Conservation (phyloP, 1,284 basidiomycete genomes). For the Ustilago nuda region DNA sequence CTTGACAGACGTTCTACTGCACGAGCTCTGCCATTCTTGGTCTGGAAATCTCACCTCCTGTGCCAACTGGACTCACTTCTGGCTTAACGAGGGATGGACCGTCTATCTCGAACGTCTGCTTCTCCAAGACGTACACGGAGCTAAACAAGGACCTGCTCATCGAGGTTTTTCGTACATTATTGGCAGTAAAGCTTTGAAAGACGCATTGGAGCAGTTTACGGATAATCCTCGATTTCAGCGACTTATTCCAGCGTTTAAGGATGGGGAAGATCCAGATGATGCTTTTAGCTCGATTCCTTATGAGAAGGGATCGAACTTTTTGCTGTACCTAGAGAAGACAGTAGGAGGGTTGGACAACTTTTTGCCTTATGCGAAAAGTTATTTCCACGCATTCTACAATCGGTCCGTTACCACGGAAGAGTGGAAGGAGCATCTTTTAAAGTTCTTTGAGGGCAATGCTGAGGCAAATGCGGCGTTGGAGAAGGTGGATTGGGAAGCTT, state of each 20-base stretch:
- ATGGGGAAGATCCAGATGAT: constrained; percentile 77
- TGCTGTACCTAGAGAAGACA: constrained; percentile 77
- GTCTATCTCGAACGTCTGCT: constrained; percentile 91
- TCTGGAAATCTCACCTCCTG: constrained; percentile 66
- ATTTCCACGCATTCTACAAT: constrained; percentile 75
- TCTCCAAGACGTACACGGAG: constrained; percentile 77
- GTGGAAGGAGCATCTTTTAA: constrained; percentile 89
- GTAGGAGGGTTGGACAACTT: constrained; percentile 84
- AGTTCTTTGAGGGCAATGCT: constrained; percentile 74
- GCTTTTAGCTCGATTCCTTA: constrained; percentile 75
- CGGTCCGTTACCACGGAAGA: constrained; percentile 87
- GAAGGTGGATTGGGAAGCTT: constrained; percentile 80
- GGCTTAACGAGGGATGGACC: constrained; percentile 78
- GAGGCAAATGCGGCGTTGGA: constrained; percentile 73
- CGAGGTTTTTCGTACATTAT: constrained; percentile 85
- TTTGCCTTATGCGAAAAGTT: constrained; percentile 75
- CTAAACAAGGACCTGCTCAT: constrained; percentile 74
- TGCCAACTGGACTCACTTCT: constrained; percentile 67
- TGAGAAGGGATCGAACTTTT: constrained; percentile 81
- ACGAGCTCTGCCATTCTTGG: constrained; percentile 68
- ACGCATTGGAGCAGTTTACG: constrained; percentile 75
- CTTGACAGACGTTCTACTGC: constrained; percentile 71
- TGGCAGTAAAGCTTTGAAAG: constrained; percentile 79
- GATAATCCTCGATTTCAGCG: constrained; percentile 80
- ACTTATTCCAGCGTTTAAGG: constrained; percentile 84